Evolutionary conservation across 495 filamentous ascomycete genomes (phyloP).

Genomic region (Aspergillus coremiiformis): DNA sequence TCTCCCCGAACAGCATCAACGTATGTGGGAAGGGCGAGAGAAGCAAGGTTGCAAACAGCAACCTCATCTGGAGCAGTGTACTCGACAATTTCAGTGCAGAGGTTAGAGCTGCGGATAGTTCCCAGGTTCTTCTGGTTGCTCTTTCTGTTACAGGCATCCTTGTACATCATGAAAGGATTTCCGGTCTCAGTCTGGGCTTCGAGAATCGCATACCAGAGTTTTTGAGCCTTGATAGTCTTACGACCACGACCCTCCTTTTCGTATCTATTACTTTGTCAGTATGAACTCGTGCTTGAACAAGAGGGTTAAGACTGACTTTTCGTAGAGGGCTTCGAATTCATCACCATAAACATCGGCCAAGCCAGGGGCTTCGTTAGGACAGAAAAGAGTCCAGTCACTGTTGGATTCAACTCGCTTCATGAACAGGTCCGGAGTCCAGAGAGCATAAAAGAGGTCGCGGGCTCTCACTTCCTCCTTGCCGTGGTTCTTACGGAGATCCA

Average conservation of each 20-base stretch:
- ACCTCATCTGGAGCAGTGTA: slow-evolving; percentile 97
- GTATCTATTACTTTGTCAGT: slow-evolving; percentile 43
- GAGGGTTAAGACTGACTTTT: slow-evolving; percentile 41
- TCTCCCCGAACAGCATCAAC: slow-evolving; percentile 72
- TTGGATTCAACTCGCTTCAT: slow-evolving; percentile 99
- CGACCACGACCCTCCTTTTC: slow-evolving; percentile 85
- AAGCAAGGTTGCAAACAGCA: slow-evolving; percentile 96
- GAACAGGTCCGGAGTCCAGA: slow-evolving; percentile 98
- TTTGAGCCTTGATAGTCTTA: slow-evolving; percentile 90
- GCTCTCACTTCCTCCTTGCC: slow-evolving; percentile 97
- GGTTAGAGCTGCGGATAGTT: slow-evolving; percentile 94
- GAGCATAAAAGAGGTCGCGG: slow-evolving; percentile 93
- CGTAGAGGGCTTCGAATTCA: slow-evolving; percentile 92
- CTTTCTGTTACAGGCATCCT: slow-evolving; percentile 95
- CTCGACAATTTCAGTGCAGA: slow-evolving; percentile 97
- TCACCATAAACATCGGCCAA: slow-evolving; percentile 95
- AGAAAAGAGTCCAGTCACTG: slow-evolving; percentile 93
- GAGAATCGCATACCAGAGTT: slow-evolving; percentile 97
- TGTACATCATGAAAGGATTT: slow-evolving; percentile 99
- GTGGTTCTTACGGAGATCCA: slow-evolving; percentile 98
- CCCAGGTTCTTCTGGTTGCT: slow-evolving; percentile 99
- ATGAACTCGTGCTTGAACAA: not conserved
- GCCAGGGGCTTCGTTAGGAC: slow-evolving; percentile 89
- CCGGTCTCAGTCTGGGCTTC: slow-evolving; percentile 98
- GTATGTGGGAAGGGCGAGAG: slow-evolving; percentile 80